A percentile compares a stretch with the other conserved stretches of the same genome.
Conservation (phyloP, 805 yeast species). For the Saturnispora besseyi region DNA sequence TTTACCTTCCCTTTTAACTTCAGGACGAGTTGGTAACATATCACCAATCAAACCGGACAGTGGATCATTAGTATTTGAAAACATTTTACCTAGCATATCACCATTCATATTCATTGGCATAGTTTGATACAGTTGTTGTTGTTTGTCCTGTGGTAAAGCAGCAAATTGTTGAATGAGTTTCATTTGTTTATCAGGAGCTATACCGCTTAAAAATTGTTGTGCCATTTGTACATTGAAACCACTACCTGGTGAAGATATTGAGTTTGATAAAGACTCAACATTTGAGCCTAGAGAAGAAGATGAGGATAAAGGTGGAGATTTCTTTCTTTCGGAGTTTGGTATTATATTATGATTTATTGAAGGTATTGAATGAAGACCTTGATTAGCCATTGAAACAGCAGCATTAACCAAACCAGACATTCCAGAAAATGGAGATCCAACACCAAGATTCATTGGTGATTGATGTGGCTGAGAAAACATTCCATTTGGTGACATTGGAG, state of each 20-base stretch:
- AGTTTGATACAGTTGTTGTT: constrained; percentile 14
- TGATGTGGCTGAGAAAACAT: constrained; percentile 10
- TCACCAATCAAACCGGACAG: constrained; percentile 10
- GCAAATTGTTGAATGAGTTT: constrained; percentile 13
- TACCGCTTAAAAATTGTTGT: constrained; percentile 11
- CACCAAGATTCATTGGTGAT: constrained; percentile 5
- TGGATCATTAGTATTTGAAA: constrained; percentile 3
- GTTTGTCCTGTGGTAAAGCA: constrained; percentile 14
- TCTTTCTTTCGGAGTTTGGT: neutral
- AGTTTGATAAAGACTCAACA: neutral
- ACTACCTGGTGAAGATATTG: neutral
- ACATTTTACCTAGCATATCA: constrained; percentile 3
- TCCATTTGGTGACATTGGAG: constrained; percentile 12
- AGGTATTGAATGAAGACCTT: neutral
- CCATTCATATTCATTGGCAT: constrained; percentile 8
- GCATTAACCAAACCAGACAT: constrained; percentile 8
- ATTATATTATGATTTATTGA: neutral
- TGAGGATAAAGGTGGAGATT: neutral
- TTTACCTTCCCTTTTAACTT: constrained; percentile 3
- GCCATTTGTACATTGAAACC: constrained; percentile 2
- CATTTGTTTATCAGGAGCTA: constrained; percentile 13
- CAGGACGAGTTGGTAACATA: constrained; percentile 7
- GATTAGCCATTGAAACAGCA: constrained; percentile 9
- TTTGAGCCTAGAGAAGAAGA: neutral
- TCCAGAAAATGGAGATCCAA: constrained; percentile 3